Evolutionary conservation across 176 grass and related monocot genomes (phyloP), one percentile per base, ranked within the genome.

Genomic region (Calamus simplicifolius): DNA sequence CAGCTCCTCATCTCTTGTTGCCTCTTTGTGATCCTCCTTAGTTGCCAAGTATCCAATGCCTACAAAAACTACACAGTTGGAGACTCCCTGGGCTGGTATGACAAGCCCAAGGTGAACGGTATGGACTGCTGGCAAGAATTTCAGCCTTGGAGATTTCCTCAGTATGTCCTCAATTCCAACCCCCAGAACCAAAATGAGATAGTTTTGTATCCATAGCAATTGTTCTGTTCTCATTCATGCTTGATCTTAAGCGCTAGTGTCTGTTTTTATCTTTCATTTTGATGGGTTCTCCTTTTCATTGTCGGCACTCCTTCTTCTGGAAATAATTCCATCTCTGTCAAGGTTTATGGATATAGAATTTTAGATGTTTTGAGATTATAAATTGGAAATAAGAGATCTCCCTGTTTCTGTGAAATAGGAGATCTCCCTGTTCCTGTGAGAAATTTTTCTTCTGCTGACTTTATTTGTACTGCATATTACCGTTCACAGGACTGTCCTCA

Each of bases 51-150:
- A 29, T 57, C 67, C 56, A 16, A 73, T 0, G 93, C 81, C 0
- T 92, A 88, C 73, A 84, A 73, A 53, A 98, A 98, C 69, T 91
- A 85, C 81, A 92, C 93, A n/a, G 93, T 98, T n/a, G 93, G 93
- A 56, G 84, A 80, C 71, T 69, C 74, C 56, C 69, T 88, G 64
- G 93, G 93, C 16, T 98, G 93, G 93, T 98, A 88, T 59, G 93
- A 92, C 63, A 74, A 55, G n/a, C 70, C 89, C 2, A 59, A 49
- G 5, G 67, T 92, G 8, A 76, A 88, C 57, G 84, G 73, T 69
- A n/a, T 98, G 93, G 93, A 84, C 88, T 13, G 75, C 78, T 38
- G 81, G 59, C 27, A 83, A 98, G 23, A 98, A 85, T 73, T 92
- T 98, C 26, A 92, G 75, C 75, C 93, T 98, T 59, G 93, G 93